Evolutionary conservation across 345 rosid genomes (phyloP), one percentile per base, ranked within the genome.

Genomic region (Populus nigra): DNA sequence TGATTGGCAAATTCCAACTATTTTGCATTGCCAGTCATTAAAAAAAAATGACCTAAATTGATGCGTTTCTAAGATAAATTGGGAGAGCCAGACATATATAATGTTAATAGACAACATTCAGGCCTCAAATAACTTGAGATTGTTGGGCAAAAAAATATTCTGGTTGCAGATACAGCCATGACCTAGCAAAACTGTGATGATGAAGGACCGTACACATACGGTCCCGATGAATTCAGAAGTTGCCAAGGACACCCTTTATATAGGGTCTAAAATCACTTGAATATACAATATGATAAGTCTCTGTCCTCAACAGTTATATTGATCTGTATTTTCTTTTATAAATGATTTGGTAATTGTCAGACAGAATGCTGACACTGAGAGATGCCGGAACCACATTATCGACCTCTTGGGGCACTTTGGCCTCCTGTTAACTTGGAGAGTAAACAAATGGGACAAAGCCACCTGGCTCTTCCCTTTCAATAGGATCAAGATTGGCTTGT

Each of bases 191-290:
- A 23, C 10, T 43, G 61, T 68, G 81, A 77, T 13, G 68, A 38
- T 22, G 75, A 81, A 59, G 61, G 59, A 63, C 69, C 78, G 33
- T 31, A 4, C 7, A 31, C 8, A n/a, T 2, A 22, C 63, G 81
- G 78, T 63, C 75, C 74, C 78, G 15, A 74, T 67, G 61, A 65
- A 73, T 57, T 31, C 66, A 73, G 31, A 77, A 77, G 25, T 68
- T 73, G n/a, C 59, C 67, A 49, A 72, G 0, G 22, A 38, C 50
- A 33, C 35, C 22, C 67, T 76, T 76, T 17, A 20, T 36, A 13
- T 49, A 35, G 59, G 49, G 45, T 65, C 16, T 78, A 72, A 61
- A 43, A 67, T 57, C 69, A 76, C 29, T 29, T 41, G 1, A 76
- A 79, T 65, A 25, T 59, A 49, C 49, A 70, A 65, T 17, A 70